These are phyloP conservation scores for Aspergillus ostianus DNA, from an alignment of 495 filamentous ascomycete genomes.

Conservation along the genomic window DNA sequence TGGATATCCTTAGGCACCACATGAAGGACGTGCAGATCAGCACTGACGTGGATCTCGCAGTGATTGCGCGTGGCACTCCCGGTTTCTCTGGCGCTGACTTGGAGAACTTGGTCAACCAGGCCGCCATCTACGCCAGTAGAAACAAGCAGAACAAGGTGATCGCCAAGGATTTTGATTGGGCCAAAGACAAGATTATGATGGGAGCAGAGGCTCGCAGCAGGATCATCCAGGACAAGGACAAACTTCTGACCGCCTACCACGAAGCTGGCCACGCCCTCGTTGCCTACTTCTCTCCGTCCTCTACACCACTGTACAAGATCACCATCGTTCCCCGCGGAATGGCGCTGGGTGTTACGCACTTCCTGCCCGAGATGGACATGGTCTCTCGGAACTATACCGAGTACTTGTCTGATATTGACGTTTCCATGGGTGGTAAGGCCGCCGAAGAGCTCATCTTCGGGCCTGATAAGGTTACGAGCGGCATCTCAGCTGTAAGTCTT, in stretches of 20 bases:
- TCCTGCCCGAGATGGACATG: conserved; percentile 85
- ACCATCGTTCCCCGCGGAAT: conserved; percentile 91
- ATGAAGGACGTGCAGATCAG: conserved; percentile 79
- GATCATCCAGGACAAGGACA: conserved; percentile 85
- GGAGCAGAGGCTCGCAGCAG: conserved; percentile 85
- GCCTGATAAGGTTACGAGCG: conserved; percentile 79
- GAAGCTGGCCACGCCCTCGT: conserved; percentile 95
- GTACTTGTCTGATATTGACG: conserved; percentile 73
- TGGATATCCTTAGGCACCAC: conserved; percentile 89
- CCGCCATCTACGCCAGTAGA: conserved; percentile 86
- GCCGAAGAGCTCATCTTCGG: conserved; percentile 94
- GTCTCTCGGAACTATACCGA: conserved; percentile 70
- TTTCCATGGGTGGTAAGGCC: conserved; percentile 86
- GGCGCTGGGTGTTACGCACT: conserved; percentile 79
- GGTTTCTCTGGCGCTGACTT: conserved; percentile 94
- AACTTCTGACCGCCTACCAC: conserved; percentile 89
- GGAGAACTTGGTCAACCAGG: conserved; percentile 95
- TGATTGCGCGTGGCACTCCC: conserved; percentile 80
- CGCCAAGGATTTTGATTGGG: conserved; percentile 88
- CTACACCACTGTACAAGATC: conserved; percentile 86
- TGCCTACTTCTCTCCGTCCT: conserved; percentile 70
- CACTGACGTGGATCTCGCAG: conserved; percentile 74
- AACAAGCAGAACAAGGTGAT: conserved; percentile 69
- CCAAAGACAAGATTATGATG: conserved; percentile 98
- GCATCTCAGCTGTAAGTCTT: conserved; percentile 65